Base-by-base conservation (phyloP, 2,329 filamentous ascomycete species). In the Paraconiothyrium brasiliense region DNA sequence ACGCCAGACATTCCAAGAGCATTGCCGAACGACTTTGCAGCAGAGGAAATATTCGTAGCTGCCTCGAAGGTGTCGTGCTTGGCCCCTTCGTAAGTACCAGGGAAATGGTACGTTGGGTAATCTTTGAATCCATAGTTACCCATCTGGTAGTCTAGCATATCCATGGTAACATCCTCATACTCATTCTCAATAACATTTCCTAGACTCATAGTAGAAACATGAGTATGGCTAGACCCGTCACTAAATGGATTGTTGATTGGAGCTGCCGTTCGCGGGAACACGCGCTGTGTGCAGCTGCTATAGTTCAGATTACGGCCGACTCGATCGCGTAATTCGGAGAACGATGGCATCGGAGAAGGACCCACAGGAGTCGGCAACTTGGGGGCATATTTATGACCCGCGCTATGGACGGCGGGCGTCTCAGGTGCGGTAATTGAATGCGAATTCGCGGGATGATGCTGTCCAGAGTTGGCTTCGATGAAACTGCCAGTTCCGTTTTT, bases 61-160 rank as follows among this genome's bases (percentile, higher is more conserved):
- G 70, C 68, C 3, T 54, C 32, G 9, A 37, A 41, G 4, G 68
- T 62, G 27, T 67, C 61, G 27, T 63, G 22, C 0, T 58, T 22
- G 0, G 68, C 68, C n/a, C 55, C 55, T 0, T 63, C 50, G 65
- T 67, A 72, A 9, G 68, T 72, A 27, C 60, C 60, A 1, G 68
- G 68, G 58, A 66, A 69, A 39, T 57, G 27, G 48, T 63, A 60
- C 14, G 58, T 52, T 7, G 62, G 62, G 16, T 43, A 7, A 35
- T 24, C 35, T 41, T 43, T 54, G 22, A 11, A 37, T 11, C 50
- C 35, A 41, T 10, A 16, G n/a, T 54, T 35, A 1, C 11, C 50
- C 50, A 54, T 54, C 22, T 35, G 14, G 50, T 54, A 13, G 11
- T 54, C 34, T 8, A 41, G n/a, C 35, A 54, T 34, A 14, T 54